Percentiles rank a stretch among this genome's conserved stretches.
These are phyloP conservation scores for Eucalyptus pumila DNA, from an alignment of 345 rosid species.

Conservation along the genomic window DNA sequence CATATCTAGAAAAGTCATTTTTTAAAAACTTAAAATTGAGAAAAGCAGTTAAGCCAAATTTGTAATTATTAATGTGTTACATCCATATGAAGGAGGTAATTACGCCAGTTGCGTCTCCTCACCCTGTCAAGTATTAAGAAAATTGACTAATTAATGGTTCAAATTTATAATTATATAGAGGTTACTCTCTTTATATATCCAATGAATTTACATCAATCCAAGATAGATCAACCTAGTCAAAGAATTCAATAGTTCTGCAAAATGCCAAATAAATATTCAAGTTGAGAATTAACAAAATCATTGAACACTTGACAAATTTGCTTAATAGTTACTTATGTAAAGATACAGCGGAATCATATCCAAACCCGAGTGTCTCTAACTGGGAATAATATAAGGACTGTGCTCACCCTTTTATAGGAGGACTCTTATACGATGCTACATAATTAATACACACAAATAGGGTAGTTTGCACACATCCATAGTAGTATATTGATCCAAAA, in stretches of 20 bases:
- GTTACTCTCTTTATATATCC: not conserved
- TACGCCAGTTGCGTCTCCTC: not conserved
- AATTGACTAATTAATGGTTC: not conserved
- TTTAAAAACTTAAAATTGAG: not conserved
- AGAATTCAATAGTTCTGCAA: not conserved
- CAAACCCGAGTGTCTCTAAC: not conserved
- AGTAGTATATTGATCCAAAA: too few species aligned
- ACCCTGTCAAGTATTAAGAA: not conserved
- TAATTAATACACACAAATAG: not conserved
- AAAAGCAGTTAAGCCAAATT: too few species aligned
- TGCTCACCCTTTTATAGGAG: not conserved
- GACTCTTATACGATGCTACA: not conserved
- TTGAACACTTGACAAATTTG: not conserved
- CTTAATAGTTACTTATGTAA: not conserved
- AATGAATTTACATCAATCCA: too few species aligned
- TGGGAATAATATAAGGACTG: not conserved
- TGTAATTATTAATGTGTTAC: not conserved
- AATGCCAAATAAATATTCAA: not conserved
- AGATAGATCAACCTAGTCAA: not conserved
- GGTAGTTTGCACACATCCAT: not conserved
- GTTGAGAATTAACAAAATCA: not conserved
- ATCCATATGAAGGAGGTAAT: not conserved
- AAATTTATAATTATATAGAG: too few species aligned
- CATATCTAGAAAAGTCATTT: not conserved
- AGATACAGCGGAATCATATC: not conserved